phyloP scores from a whole-genome alignment of 2,329 filamentous ascomycete genomes.

The Xylariaceae sp. region DNA sequence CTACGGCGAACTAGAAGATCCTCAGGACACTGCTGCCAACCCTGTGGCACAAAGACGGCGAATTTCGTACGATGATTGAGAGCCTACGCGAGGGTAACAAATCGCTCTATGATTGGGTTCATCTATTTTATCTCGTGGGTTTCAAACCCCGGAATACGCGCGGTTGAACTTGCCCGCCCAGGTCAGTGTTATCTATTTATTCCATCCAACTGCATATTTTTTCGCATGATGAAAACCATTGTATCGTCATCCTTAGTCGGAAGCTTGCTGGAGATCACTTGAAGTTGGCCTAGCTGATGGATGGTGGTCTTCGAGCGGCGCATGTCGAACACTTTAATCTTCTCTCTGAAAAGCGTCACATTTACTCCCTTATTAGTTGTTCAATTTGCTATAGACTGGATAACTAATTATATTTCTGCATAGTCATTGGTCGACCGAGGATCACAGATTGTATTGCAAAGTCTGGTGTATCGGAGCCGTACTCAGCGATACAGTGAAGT shows the following conservation, averaged over 20 bases:
- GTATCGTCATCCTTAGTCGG: conserved; percentile 98
- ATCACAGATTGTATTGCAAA: background rate
- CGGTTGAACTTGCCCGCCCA: conserved; percentile 9
- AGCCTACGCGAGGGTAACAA: background rate
- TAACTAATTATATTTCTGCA: background rate
- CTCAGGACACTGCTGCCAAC: conserved; percentile 23
- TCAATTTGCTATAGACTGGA: background rate
- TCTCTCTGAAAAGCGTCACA: conserved; percentile 51
- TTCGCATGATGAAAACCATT: conserved; percentile 77
- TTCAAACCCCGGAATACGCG: background rate
- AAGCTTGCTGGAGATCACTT: conserved; percentile 49
- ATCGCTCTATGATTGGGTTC: background rate
- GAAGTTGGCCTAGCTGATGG: conserved; percentile 36
- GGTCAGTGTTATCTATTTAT: conserved; percentile 28
- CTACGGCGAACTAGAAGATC: conserved; percentile 53
- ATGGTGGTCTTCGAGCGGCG: conserved; percentile 31
- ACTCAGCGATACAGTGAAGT: too few relatives aligned
- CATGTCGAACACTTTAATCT: conserved; percentile 55
- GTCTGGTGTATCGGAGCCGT: too few relatives aligned
- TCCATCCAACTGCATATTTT: background rate
- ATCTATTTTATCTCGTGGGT: background rate
- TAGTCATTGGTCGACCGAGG: too few relatives aligned
- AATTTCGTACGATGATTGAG: conserved; percentile 52
- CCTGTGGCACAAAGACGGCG: conserved; percentile 45
- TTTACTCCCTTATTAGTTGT: background rate